Base-by-base conservation (phyloP, 2,329 filamentous ascomycete genomes). In the Cadophora sp. region DNA sequence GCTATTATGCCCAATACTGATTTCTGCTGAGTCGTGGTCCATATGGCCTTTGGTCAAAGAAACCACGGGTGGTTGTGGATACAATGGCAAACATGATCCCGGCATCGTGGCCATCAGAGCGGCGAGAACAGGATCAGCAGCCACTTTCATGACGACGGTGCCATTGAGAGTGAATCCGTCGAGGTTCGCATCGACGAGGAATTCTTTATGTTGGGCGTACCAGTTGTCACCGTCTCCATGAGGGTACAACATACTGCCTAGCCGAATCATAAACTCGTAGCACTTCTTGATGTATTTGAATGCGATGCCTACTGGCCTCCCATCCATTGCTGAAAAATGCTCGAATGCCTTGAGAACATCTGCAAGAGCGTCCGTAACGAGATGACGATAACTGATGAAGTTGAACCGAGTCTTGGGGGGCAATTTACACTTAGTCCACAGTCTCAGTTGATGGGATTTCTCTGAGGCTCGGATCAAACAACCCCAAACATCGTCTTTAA, bases 251-350 rank as follows among this genome's bases (percentile, higher is more conserved):
- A 58, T 31, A 5, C 31, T n/a, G n/a, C 29, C 55, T 4, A 58
- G 31, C 11, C 19, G 2, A n/a, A 37, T 58, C 55, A 58, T 58
- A n/a, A 58, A 37, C 16, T 24, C 55, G 29, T 58, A 58, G 31
- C 55, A 58, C 16, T 37, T 58, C 31, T 58, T 24, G 29, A 58
- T 58, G n/a, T 58, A 58, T n/a, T 12, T 19, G n/a, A 58, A 58
- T 3, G 37, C 55, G n/a, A 58, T 58, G 8, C 55, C 55, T 31
- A 22, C 16, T 14, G 55, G 55, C n/a, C 16, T 58, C 31, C 55
- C 55, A 22, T 29, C 19, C 55, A 58, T 24, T 16, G 2, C 31
- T 22, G 27, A 58, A 31, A 58, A 58, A 16, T 37, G 31, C 31
- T 37, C 31, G 27, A 58, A 24, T 37, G 55, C 55, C 9, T 58